Conservation (phyloP, 345 rosid species). For the Eucalyptus leucophloia region DNA sequence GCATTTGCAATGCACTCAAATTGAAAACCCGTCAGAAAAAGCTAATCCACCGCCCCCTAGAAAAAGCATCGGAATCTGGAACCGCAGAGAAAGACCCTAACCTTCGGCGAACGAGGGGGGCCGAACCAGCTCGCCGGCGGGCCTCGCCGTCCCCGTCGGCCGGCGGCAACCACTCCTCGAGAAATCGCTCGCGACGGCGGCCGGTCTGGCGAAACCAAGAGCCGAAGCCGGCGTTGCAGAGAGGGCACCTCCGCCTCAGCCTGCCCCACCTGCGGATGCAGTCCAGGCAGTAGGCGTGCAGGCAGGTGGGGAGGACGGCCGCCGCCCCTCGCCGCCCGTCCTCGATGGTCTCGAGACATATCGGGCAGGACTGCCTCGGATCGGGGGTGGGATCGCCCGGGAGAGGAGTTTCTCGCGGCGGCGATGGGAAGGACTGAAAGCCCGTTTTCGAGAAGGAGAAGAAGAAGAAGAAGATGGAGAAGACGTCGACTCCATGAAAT, state of each 20-base stretch:
- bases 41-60: background rate
- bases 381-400: conserved; percentile 19
- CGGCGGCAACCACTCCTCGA: conserved; percentile 20
- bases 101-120: conserved; percentile 19
- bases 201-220: conserved; percentile 39
- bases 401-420: conserved; percentile 13
- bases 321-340: conserved; percentile 9
- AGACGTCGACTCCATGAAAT: background rate
- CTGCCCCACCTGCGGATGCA: conserved; percentile 61
- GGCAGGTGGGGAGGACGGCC: conserved; percentile 41
- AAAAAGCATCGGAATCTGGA: background rate
- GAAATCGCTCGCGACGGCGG: conserved; percentile 13
- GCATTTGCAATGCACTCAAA: background rate
- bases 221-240: conserved; percentile 50
- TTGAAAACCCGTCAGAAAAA: background rate
- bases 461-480: background rate
- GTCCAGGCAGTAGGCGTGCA: conserved; percentile 44
- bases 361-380: conserved; percentile 43
- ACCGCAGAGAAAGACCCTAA: conserved; percentile 15
- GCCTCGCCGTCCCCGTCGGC: background rate
- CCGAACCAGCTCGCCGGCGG: background rate
- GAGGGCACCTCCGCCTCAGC: conserved; percentile 56
- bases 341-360: conserved; percentile 33
- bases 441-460: background rate
- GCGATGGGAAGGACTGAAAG: background rate